Evolutionary conservation across 2,329 filamentous ascomycete genomes (phyloP).

Genomic region (Byssothecium circinans): DNA sequence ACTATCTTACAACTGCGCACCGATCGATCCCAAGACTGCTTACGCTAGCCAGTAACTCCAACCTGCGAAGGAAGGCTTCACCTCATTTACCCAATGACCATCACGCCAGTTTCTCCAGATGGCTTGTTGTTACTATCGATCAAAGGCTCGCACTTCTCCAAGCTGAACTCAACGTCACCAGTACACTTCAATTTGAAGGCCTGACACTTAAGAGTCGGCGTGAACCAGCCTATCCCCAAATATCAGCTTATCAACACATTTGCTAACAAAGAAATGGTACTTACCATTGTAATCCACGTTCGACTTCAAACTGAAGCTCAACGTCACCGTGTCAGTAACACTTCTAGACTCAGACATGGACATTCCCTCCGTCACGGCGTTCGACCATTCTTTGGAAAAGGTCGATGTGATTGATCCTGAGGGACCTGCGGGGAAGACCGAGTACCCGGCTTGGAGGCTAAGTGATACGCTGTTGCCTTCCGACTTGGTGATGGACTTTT

Average conservation of each 20-base stretch:
- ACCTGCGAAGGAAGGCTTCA: too few relatives aligned
- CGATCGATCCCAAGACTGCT: too few relatives aligned
- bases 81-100: constrained; percentile 6
- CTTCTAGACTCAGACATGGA: neutral
- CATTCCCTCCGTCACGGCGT: constrained; percentile 1
- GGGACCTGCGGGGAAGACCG: neutral
- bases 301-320: neutral
- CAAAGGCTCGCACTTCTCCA: constrained; percentile 6
- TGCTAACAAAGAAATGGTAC: neutral
- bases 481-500: constrained; percentile 3
- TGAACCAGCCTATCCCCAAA: constrained; percentile 6
- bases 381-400: constrained; percentile 2
- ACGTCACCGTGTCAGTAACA: constrained; percentile 2
- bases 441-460: neutral
- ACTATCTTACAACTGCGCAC: too few relatives aligned
- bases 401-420: neutral
- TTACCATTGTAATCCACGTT: constrained; percentile 7
- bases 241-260: neutral
- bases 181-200: constrained; percentile 3
- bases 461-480: neutral
- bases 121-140: constrained; percentile 2
- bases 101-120: constrained; percentile 5
- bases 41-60: too few relatives aligned
- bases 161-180: constrained; percentile 1
- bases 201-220: constrained; percentile 5